A percentile compares a stretch with the other conserved stretches of the same genome.
Conservation (phyloP, 345 rosid genomes). For the Euphorbia pulcherrima region DNA sequence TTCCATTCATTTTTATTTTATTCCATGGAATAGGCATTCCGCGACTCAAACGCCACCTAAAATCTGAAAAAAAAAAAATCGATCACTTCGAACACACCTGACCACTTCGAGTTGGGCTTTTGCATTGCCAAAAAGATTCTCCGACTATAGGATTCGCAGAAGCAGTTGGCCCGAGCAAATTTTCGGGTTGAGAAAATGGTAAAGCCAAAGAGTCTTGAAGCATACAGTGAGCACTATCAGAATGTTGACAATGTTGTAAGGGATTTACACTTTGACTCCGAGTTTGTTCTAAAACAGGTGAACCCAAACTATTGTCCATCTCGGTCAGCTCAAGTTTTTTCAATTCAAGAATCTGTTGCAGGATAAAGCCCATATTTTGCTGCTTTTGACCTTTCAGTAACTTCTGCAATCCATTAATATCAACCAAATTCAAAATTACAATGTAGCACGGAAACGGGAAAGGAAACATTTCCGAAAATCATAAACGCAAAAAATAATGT, state of each 20-base stretch:
- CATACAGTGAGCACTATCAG: constrained; percentile 21
- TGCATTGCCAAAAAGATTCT: constrained; percentile 68
- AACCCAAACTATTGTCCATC: constrained; percentile 18
- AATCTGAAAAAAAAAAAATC: not conserved
- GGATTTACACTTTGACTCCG: constrained; percentile 21
- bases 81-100: constrained; percentile 34
- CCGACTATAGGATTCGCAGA: constrained; percentile 39
- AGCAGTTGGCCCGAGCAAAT: constrained; percentile 41
- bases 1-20: no score
- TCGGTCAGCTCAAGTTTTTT: constrained; percentile 52
- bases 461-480: no score
- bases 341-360: constrained; percentile 73
- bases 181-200: constrained; percentile 43
- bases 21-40: no score
- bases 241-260: constrained; percentile 29
- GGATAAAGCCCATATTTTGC: constrained; percentile 38
- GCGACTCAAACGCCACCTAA: no score
- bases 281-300: constrained; percentile 20
- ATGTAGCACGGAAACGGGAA: no score
- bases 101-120: constrained; percentile 44
- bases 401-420: constrained; percentile 27
- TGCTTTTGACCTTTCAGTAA: constrained; percentile 20
- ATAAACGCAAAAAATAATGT: no score
- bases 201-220: constrained; percentile 36
- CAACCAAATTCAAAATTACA: not conserved